Conservation (phyloP, 129 eudicot species). For the Ambrosia artemisiifolia region DNA sequence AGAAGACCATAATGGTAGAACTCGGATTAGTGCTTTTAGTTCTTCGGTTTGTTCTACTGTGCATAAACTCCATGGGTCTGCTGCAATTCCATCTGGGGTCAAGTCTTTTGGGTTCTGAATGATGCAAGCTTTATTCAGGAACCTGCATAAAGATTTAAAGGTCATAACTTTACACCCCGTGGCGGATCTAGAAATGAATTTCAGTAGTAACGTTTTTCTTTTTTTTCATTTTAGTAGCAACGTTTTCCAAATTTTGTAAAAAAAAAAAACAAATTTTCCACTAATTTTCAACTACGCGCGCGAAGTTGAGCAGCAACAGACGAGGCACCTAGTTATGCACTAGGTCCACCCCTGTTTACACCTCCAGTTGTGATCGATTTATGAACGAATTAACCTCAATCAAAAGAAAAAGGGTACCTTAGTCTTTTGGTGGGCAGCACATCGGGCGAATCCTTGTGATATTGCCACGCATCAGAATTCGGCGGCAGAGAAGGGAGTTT, state of each 20-base stretch:
- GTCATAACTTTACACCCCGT: background rate
- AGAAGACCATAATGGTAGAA: conserved; percentile 82
- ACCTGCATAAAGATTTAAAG: conserved; percentile 30
- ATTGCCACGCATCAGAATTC: conserved; percentile 23
- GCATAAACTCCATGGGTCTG: conserved; percentile 53
- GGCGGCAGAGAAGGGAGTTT: conserved; percentile 24
- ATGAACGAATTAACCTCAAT: background rate
- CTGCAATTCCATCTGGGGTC: conserved; percentile 32
- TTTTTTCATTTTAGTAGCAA: too few relatives aligned
- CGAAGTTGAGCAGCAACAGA: too few relatives aligned
- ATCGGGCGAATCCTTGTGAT: conserved; percentile 22
- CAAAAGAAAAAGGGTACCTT: conserved; percentile 21
- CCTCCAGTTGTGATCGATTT: background rate
- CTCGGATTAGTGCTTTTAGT: conserved; percentile 60
- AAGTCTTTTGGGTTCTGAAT: conserved; percentile 42
- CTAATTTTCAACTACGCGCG: too few relatives aligned
- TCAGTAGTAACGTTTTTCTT: too few relatives aligned
- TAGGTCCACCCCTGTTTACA: too few relatives aligned
- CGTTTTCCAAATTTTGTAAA: too few relatives aligned
- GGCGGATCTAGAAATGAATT: too few relatives aligned
- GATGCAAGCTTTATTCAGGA: conserved; percentile 70
- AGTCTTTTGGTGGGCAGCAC: conserved; percentile 28
- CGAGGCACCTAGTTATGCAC: too few relatives aligned
- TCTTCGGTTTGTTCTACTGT: conserved; percentile 68
- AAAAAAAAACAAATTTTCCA: too few relatives aligned